A percentile compares a stretch with the other conserved stretches of the same genome.
phyloP scores from a whole-genome alignment of 164 flowering plant genomes.

The Warburgia ugandensis region DNA sequence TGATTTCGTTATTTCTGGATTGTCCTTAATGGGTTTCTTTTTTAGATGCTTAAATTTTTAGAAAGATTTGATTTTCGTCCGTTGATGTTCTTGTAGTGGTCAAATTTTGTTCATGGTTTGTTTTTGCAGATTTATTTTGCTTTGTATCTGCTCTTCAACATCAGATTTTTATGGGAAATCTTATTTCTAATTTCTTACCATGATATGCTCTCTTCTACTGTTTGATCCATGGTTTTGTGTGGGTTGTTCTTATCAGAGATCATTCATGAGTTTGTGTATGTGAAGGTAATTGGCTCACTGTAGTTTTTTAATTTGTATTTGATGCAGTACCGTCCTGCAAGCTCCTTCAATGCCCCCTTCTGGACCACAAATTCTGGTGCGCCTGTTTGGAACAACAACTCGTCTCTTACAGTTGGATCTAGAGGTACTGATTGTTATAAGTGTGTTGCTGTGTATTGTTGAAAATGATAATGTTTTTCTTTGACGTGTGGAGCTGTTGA shows the following conservation, averaged over 20 bases:
- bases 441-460: too few species aligned
- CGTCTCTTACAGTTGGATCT: slow-evolving; percentile 70
- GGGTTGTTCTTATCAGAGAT: too few species aligned
- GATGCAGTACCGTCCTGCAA: slow-evolving; percentile 69
- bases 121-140: too few species aligned
- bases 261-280: too few species aligned
- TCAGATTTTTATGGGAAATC: too few species aligned
- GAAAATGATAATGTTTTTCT: too few species aligned
- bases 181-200: too few species aligned
- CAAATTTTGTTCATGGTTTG: too few species aligned
- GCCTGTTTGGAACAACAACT: slow-evolving; percentile 77
- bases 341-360: slow-evolving; percentile 53
- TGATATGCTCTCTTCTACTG: too few species aligned
- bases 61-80: neutral
- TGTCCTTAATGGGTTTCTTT: slow-evolving; percentile 1
- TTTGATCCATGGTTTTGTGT: too few species aligned
- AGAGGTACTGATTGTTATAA: slow-evolving; percentile 39
- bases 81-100: neutral
- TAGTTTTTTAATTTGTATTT: neutral
- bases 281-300: neutral
- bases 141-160: too few species aligned
- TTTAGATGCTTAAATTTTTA: neutral
- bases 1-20: neutral
- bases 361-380: slow-evolving; percentile 74
- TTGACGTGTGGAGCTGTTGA: too few species aligned